Base-by-base conservation (phyloP, 2,329 filamentous ascomycete genomes). In the Penicillium hesseltinei region DNA sequence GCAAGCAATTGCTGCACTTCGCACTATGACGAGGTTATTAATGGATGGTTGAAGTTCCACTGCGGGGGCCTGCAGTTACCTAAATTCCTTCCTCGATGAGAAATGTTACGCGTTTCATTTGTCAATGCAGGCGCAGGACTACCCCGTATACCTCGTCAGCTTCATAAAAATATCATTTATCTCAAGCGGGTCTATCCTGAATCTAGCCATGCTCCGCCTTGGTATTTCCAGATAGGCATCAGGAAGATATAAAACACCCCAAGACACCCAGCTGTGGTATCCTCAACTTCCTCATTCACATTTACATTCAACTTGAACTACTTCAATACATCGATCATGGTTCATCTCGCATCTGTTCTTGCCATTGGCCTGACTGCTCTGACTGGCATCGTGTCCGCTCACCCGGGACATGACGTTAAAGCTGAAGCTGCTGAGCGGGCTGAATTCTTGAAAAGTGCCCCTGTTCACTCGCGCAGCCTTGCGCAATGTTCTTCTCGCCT, bases 351-450 rank as follows among this genome's bases (percentile, higher is more conserved):
- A n/a, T 64, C 68, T 49, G 55, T 62, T 38, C 36, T 71, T 19
- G 49, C 66, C 8, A 50, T 66, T 27, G 65, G 66, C 44, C 56
- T 71, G 35, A 51, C 65, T 33, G 63, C 66, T 46, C 62, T 73
- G 19, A 59, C 66, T 29, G 62, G 59, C 57, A 23, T 71, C 44
- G 69, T 61, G 19, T 66, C 64, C 21, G 78, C 78, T 21, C 79
- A 84, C 58, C 81, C 80, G 1, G 81, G 81, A 58, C 80, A 82
- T 59, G 75, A 82, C 51, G 59, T 80, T 39, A 70, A 71, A 43
- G 71, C 80, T 10, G 82, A 84, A 68, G 76, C 79, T 33, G 74
- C 75, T 11, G 79, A 82, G 69, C 80, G 81, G 36, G 78, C 78
- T 29, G 70, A 76, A 0, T 83, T 79, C 62, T 69, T 81, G 51